Conservation (phyloP, 768 basidiomycete genomes). For the Lactarius sp. region DNA sequence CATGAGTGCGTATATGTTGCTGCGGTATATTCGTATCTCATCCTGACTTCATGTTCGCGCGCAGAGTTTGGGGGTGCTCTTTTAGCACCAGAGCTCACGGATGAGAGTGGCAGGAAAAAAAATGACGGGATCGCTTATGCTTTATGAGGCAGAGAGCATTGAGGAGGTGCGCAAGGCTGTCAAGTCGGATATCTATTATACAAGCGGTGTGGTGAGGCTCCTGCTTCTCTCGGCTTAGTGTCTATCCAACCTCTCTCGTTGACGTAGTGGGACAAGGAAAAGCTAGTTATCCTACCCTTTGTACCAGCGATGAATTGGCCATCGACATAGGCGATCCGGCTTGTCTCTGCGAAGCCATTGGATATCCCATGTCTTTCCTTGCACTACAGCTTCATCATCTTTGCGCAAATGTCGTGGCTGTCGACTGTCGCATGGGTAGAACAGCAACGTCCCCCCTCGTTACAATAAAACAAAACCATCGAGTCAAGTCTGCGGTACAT, state of each 20-base stretch:
- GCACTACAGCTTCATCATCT: neutral
- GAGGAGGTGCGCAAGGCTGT: conserved; percentile 28
- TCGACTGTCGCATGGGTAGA: too few relatives aligned
- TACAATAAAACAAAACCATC: too few relatives aligned
- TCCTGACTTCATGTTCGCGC: neutral
- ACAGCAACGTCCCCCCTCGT: too few relatives aligned
- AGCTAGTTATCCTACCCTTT: conserved; percentile 16
- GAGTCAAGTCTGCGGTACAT: too few relatives aligned
- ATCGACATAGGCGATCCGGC: neutral
- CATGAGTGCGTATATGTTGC: conserved; percentile 21
- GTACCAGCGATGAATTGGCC: conserved; percentile 19
- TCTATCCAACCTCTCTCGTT: neutral
- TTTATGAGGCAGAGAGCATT: conserved; percentile 26
- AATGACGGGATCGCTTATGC: conserved; percentile 29
- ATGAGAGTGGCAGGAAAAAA: conserved; percentile 17
- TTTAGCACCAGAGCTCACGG: conserved; percentile 21
- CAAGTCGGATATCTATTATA: conserved; percentile 31
- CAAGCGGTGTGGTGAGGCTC: conserved; percentile 28
- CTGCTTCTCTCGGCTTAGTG: neutral
- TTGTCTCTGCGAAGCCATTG: neutral
- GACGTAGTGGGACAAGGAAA: conserved; percentile 17
- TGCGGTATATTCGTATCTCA: neutral
- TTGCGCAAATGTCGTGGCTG: neutral
- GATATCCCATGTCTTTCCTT: neutral
- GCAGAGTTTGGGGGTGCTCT: conserved; percentile 20